Conservation (phyloP, 1,139 yeast species). For the Protomyces arabidopsidicola region DNA sequence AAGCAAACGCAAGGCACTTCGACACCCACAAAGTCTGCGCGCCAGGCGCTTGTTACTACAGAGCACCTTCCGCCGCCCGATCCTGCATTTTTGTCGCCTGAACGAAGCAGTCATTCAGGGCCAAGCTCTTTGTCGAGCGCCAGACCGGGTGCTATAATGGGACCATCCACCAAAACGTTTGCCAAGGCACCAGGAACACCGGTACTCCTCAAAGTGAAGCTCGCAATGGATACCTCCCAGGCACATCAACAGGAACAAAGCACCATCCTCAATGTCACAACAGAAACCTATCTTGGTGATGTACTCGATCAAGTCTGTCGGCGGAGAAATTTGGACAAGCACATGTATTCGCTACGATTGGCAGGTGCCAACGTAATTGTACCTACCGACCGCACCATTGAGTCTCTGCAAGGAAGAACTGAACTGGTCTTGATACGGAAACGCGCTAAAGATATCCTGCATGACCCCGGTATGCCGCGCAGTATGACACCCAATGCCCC, state of each 20-base stretch:
- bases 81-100: not conserved
- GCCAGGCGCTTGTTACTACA: not conserved
- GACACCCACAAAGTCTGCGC: not conserved
- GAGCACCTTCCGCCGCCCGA: not conserved
- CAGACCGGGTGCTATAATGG: not conserved
- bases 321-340: slow-evolving; percentile 39
- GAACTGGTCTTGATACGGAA: slow-evolving; percentile 29
- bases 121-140: not conserved
- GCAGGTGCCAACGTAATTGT: slow-evolving; percentile 36
- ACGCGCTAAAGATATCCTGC: slow-evolving; percentile 4
- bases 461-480: slow-evolving; percentile 7
- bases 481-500: slow-evolving; percentile 26
- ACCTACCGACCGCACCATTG: slow-evolving; percentile 31
- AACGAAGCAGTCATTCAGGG: not conserved
- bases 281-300: slow-evolving; percentile 35
- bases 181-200: slow-evolving; percentile 28
- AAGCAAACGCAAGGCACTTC: not conserved
- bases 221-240: slow-evolving; percentile 10
- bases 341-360: slow-evolving; percentile 40
- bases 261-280: slow-evolving; percentile 27
- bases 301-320: slow-evolving; percentile 40
- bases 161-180: not conserved
- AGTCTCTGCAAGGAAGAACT: slow-evolving; percentile 29
- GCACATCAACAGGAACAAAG: slow-evolving; percentile 10
- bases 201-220: slow-evolving; percentile 15